phyloP scores from a whole-genome alignment of 768 basidiomycete genomes.

The Trametes cingulata region DNA sequence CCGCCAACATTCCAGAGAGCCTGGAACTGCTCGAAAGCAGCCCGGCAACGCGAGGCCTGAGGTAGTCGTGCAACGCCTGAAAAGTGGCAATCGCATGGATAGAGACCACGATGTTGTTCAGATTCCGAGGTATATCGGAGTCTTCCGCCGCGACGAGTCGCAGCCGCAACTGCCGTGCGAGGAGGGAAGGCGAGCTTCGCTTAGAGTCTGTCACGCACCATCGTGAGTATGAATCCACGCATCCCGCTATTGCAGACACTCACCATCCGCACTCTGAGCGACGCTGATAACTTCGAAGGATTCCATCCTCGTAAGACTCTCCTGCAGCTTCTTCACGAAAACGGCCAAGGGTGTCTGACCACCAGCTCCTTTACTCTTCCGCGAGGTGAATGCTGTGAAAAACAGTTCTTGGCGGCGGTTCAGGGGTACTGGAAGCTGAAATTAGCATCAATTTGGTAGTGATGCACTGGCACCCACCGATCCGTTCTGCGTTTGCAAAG shows the following conservation, averaged over 20 bases:
- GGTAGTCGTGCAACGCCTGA: slow-evolving; percentile 95
- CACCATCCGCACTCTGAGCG: slow-evolving; percentile 79
- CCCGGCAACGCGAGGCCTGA: slow-evolving; percentile 86
- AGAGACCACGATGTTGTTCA: slow-evolving; percentile 91
- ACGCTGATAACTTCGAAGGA: slow-evolving; percentile 93
- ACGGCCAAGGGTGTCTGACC: slow-evolving; percentile 65
- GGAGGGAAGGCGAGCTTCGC: slow-evolving; percentile 83
- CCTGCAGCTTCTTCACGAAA: slow-evolving; percentile 94
- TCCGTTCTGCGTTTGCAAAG: slow-evolving; percentile 58
- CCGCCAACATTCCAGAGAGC: slow-evolving; percentile 88
- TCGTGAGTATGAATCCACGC: neutral
- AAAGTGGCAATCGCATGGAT: slow-evolving; percentile 99
- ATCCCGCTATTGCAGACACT: slow-evolving; percentile 25
- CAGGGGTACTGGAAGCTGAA: slow-evolving; percentile 51
- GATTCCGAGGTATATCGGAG: slow-evolving; percentile 80
- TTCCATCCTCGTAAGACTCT: slow-evolving; percentile 93
- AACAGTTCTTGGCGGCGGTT: slow-evolving; percentile 74
- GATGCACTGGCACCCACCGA: slow-evolving; percentile 41
- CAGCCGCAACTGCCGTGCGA: slow-evolving; percentile 91
- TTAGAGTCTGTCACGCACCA: slow-evolving; percentile 65
- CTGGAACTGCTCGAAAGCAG: slow-evolving; percentile 61
- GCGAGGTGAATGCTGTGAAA: slow-evolving; percentile 71
- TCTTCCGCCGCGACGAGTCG: slow-evolving; percentile 89
- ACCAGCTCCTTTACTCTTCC: slow-evolving; percentile 45
- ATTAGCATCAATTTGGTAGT: neutral